Percentiles rank a stretch among this genome's conserved stretches.
phyloP scores from a whole-genome alignment of 2,329 filamentous ascomycete species.

The Aschersonia sp. region DNA sequence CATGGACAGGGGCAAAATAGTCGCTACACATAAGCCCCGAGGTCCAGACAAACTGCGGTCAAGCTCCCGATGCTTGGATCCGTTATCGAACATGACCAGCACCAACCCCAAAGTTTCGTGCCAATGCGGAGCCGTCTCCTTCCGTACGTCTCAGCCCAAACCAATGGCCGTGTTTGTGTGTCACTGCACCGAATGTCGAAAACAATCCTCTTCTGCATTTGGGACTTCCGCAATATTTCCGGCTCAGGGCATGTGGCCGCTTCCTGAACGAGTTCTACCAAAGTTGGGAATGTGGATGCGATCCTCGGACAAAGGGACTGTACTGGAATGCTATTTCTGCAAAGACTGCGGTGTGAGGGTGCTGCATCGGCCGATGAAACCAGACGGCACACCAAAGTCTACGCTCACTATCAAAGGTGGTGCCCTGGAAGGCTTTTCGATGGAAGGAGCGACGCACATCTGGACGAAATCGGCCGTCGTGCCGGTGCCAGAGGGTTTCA shows the following conservation, averaged over 20 bases:
- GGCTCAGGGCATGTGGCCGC: conserved; percentile 23
- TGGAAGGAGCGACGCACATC: conserved; percentile 27
- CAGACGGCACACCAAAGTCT: conserved; percentile 19
- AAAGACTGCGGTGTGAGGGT: conserved; percentile 28
- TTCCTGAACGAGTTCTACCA: conserved; percentile 15
- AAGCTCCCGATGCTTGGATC: background rate
- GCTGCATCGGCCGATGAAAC: conserved; percentile 25
- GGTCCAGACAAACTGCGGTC: background rate
- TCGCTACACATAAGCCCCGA: too few species aligned
- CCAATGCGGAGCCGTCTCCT: conserved; percentile 23
- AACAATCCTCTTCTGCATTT: conserved; percentile 29
- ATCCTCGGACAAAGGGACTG: conserved; percentile 22
- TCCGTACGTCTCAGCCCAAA: background rate
- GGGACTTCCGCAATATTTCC: conserved; percentile 29
- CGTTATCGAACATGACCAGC: background rate
- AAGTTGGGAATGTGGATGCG: conserved; percentile 23
- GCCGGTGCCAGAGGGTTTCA: conserved; percentile 12
- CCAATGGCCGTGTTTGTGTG: conserved; percentile 19
- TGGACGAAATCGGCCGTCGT: conserved; percentile 29
- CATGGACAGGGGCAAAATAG: too few species aligned
- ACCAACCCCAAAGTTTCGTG: conserved; percentile 15
- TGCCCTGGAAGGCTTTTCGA: conserved; percentile 24
- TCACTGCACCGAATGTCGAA: conserved; percentile 31
- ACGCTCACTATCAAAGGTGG: conserved; percentile 33
- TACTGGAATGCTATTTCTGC: conserved; percentile 28